phyloP scores from a whole-genome alignment of 2,329 filamentous ascomycete species.

The Byssochlamys sp. region DNA sequence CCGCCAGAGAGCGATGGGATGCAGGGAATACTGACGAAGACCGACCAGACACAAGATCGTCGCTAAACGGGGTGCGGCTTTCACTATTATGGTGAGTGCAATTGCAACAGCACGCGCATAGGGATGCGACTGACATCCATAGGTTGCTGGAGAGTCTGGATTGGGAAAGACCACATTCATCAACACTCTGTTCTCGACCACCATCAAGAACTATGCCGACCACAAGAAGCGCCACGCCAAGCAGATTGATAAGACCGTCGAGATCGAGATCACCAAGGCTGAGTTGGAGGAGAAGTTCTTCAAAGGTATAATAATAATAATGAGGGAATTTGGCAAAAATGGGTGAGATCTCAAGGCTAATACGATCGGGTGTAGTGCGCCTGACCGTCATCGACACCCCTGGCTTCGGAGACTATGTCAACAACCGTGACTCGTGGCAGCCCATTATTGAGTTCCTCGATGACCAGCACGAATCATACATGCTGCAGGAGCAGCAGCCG shows the following conservation, averaged over 20 bases:
- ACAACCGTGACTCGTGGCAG: constrained; percentile 99
- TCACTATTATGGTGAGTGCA: constrained; percentile 87
- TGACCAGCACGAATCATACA: constrained; percentile 99
- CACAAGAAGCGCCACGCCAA: constrained; percentile 98
- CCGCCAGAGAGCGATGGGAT: constrained; percentile 4
- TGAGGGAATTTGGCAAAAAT: background rate
- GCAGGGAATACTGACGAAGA: background rate
- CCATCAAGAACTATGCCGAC: constrained; percentile 99
- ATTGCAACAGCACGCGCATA: background rate
- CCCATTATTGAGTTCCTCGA: constrained; percentile 99
- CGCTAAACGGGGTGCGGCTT: constrained; percentile 81
- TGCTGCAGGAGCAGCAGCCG: constrained; percentile 99
- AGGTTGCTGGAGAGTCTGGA: constrained; percentile 97
- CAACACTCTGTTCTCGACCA: constrained; percentile 99
- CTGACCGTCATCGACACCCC: constrained; percentile 98
- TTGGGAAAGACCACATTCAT: constrained; percentile 99
- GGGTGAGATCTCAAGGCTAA: background rate
- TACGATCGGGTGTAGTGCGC: constrained; percentile 56
- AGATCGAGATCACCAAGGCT: constrained; percentile 99
- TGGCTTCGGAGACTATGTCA: constrained; percentile 98
- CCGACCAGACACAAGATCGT: constrained; percentile 57
- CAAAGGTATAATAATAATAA: constrained; percentile 61
- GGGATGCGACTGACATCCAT: constrained; percentile 18
- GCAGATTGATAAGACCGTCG: constrained; percentile 98
- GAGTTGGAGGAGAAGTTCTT: constrained; percentile 99